Conservation (phyloP, 345 rosid species). For the Eucalyptus rudis region DNA sequence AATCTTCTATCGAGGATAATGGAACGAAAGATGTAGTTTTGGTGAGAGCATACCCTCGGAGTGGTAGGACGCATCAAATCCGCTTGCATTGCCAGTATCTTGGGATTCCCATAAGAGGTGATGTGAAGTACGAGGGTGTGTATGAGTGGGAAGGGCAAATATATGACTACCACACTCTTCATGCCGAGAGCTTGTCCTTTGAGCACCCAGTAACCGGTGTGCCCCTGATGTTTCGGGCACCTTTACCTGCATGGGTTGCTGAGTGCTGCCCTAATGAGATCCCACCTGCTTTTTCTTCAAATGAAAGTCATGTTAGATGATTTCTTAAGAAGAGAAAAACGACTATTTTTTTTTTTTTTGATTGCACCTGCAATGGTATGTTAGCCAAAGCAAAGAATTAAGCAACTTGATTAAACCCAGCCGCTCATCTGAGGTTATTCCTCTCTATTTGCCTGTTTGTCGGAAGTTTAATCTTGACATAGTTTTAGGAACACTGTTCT, state of each 20-base stretch:
- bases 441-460: not conserved
- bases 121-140: constrained; percentile 81
- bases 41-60: constrained; percentile 65
- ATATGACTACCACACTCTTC: constrained; percentile 61
- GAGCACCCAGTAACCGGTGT: constrained; percentile 58
- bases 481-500: not conserved
- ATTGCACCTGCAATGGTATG: not conserved
- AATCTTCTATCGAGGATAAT: constrained; percentile 6
- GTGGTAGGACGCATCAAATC: constrained; percentile 92
- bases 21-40: constrained; percentile 37
- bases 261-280: not conserved
- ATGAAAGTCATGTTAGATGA: not conserved
- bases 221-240: constrained; percentile 30
- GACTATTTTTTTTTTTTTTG: not conserved
- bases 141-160: constrained; percentile 53
- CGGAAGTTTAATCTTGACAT: not conserved
- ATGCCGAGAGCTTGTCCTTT: constrained; percentile 73
- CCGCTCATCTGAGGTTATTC: not conserved
- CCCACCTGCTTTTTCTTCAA: not conserved
- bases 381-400: not conserved
- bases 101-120: constrained; percentile 71
- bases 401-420: not conserved
- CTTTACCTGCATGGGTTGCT: constrained; percentile 60
- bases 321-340: not conserved
- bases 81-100: constrained; percentile 87